These are phyloP conservation scores for Niebla homalea DNA, from an alignment of 495 filamentous ascomycete genomes.

Conservation along the genomic window DNA sequence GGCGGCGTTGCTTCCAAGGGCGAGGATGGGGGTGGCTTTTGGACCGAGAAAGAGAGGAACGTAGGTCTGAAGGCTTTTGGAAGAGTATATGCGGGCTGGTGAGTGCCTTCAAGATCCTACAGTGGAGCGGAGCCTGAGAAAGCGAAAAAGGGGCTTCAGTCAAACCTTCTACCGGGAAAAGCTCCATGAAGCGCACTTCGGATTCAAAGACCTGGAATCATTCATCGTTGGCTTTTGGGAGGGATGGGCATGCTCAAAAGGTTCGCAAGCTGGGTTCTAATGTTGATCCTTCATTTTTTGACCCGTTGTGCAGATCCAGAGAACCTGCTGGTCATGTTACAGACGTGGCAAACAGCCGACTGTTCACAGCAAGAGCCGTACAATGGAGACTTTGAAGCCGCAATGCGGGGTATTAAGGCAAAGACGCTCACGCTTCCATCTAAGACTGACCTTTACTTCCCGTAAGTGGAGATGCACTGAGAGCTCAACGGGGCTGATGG, in stretches of 20 bases:
- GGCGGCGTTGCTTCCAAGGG: conserved; percentile 22
- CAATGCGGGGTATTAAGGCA: conserved; percentile 54
- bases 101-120: conserved; percentile 3
- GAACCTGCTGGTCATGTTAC: conserved; percentile 51
- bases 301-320: conserved; percentile 40
- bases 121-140: neutral
- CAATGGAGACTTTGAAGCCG: conserved; percentile 48
- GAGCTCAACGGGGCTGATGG: neutral
- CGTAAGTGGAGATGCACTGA: conserved; percentile 28
- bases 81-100: conserved; percentile 62
- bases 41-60: conserved; percentile 43
- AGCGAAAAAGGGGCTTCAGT: conserved; percentile 42
- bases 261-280: conserved; percentile 17
- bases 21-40: conserved; percentile 28
- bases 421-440: conserved; percentile 50
- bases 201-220: conserved; percentile 50
- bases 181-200: conserved; percentile 45
- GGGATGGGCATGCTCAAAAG: conserved; percentile 52
- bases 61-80: conserved; percentile 56
- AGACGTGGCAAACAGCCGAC: conserved; percentile 65
- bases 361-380: conserved; percentile 49
- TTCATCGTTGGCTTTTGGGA: conserved; percentile 66
- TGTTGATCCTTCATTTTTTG: neutral
- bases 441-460: conserved; percentile 64
- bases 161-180: conserved; percentile 59